Evolutionary conservation across 139 green algal genomes (phyloP).

Genomic region (Auxenochlorella pyrenoidosa): DNA sequence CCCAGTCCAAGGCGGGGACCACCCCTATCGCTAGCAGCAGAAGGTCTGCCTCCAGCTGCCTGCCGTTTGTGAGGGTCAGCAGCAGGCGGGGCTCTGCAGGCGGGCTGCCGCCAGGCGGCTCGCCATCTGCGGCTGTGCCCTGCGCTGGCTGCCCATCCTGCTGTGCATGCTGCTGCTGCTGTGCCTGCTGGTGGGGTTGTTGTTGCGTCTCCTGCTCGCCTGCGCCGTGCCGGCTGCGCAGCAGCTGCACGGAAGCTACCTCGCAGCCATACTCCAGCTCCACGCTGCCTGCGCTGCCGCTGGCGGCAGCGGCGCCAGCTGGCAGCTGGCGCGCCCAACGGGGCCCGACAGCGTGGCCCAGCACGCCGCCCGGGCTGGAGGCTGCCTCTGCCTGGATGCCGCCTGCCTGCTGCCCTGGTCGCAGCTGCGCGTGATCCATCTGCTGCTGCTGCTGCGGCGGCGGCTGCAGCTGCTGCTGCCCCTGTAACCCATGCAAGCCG

Average conservation of each 20-base stretch:
- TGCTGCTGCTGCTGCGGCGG: slow-evolving; percentile 28
- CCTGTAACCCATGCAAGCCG: neutral
- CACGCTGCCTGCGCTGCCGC: neutral
- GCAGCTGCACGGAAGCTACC: neutral
- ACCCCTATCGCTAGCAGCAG: slow-evolving; percentile 82
- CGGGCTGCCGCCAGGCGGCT: neutral
- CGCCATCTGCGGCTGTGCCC: neutral
- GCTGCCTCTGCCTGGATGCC: neutral
- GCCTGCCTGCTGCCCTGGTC: neutral
- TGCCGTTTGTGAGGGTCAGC: slow-evolving; percentile 58
- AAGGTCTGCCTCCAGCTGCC: slow-evolving; percentile 63
- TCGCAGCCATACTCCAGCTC: slow-evolving; percentile 33
- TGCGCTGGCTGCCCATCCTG: neutral
- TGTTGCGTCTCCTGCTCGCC: no score
- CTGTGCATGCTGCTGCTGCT: neutral
- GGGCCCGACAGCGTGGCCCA: slow-evolving; percentile 66
- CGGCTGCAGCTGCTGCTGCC: neutral
- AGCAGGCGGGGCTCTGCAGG: slow-evolving; percentile 10
- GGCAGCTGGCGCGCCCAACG: slow-evolving; percentile 57
- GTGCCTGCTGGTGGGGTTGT: neutral
- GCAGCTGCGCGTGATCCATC: neutral
- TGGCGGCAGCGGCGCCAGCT: neutral
- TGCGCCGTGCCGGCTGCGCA: neutral
- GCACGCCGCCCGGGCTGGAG: neutral
- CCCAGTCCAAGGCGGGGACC: slow-evolving; percentile 67